phyloP scores from a whole-genome alignment of 208 protist genomes.

The Crithidia acanthocephali region DNA sequence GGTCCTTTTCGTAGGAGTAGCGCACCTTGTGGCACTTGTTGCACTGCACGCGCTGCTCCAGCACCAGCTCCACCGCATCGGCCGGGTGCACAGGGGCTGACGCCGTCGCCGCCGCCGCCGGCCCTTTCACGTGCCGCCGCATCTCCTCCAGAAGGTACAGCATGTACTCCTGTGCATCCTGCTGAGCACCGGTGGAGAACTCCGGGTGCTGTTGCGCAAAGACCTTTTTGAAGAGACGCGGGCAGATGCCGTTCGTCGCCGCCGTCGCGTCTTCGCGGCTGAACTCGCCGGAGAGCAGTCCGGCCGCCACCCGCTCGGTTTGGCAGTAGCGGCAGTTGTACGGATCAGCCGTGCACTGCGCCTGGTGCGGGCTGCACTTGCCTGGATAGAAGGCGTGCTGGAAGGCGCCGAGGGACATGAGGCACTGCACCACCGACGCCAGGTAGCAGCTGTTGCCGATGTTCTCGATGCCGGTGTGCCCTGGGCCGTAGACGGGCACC shows the following conservation, averaged over 20 bases:
- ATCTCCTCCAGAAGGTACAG: slow-evolving; percentile 93
- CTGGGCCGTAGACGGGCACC: slow-evolving; percentile 92
- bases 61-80: slow-evolving; percentile 73
- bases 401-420: slow-evolving; percentile 88
- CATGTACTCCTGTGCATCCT: slow-evolving; percentile 97
- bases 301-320: slow-evolving; percentile 93
- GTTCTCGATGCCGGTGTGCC: slow-evolving; percentile 95
- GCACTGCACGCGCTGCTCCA: slow-evolving; percentile 93
- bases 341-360: slow-evolving; percentile 54
- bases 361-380: slow-evolving; percentile 53
- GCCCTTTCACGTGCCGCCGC: slow-evolving; percentile 58
- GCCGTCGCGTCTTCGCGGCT: slow-evolving; percentile 49
- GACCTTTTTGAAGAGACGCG: slow-evolving; percentile 95
- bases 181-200: slow-evolving; percentile 95
- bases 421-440: slow-evolving; percentile 94
- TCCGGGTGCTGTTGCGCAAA: slow-evolving; percentile 94
- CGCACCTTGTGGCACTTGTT: slow-evolving; percentile 78
- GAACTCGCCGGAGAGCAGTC: slow-evolving; percentile 93
- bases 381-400: slow-evolving; percentile 69
- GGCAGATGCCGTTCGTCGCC: slow-evolving; percentile 81
- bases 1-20: slow-evolving; percentile 88
- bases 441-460: slow-evolving; percentile 99
- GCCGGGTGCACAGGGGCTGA: slow-evolving; percentile 38
- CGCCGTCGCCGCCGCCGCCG: background rate
- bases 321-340: slow-evolving; percentile 84